Percentiles rank a stretch among this genome's conserved stretches.
These are phyloP conservation scores for Microcyclospora tardicrescens DNA, from an alignment of 2,329 filamentous ascomycete species.

Conservation along the genomic window DNA sequence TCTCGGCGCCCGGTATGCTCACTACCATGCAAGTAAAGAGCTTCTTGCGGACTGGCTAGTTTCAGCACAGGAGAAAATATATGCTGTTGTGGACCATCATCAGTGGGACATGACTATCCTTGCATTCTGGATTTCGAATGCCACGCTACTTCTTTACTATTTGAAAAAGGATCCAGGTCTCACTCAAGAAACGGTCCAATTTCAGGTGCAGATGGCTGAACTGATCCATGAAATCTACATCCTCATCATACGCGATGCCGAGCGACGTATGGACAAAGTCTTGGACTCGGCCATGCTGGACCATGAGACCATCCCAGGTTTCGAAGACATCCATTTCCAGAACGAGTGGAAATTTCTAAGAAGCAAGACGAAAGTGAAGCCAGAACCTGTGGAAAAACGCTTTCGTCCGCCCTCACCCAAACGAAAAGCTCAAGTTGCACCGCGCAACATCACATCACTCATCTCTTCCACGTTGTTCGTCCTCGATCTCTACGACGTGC, in stretches of 20 bases:
- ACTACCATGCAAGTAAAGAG: slow-evolving; percentile 85
- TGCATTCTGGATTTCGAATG: slow-evolving; percentile 97
- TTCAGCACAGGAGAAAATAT: slow-evolving; percentile 89
- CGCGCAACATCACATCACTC: slow-evolving; percentile 88
- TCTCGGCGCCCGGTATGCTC: slow-evolving; percentile 84
- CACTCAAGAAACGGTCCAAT: slow-evolving; percentile 67
- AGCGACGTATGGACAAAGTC: slow-evolving; percentile 90
- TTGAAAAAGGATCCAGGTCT: slow-evolving; percentile 85
- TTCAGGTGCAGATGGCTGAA: slow-evolving; percentile 86
- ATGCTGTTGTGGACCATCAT: slow-evolving; percentile 84
- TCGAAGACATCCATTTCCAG: slow-evolving; percentile 93
- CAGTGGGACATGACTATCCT: slow-evolving; percentile 99
- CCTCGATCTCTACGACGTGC: slow-evolving; percentile 94
- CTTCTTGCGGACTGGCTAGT: slow-evolving; percentile 68
- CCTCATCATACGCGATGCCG: slow-evolving; percentile 88
- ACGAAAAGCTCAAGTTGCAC: slow-evolving; percentile 78
- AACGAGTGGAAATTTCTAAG: slow-evolving; percentile 98
- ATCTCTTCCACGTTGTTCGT: slow-evolving; percentile 94
- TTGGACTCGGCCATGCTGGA: slow-evolving; percentile 89
- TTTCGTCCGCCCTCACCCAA: slow-evolving; percentile 89
- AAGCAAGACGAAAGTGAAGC: slow-evolving; percentile 74
- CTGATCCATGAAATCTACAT: slow-evolving; percentile 98
- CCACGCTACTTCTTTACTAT: slow-evolving; percentile 88
- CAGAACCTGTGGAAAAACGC: slow-evolving; percentile 79
- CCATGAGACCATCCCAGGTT: slow-evolving; percentile 93